These are phyloP conservation scores for Helminthosporium solani DNA, from an alignment of 2,329 filamentous ascomycete species.

Conservation along the genomic window DNA sequence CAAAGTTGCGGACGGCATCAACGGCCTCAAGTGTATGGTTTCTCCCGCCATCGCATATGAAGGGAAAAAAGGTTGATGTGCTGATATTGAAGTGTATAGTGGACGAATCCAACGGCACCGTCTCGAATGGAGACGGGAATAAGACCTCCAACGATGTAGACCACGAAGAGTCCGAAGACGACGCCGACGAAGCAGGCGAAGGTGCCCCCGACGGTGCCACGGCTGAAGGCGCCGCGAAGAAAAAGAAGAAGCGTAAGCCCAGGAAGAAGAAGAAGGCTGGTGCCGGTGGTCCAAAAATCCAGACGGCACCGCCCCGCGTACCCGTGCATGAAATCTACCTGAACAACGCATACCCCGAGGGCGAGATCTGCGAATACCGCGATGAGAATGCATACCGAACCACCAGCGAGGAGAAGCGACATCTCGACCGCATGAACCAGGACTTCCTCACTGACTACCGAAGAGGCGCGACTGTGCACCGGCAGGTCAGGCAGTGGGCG, in stretches of 20 bases:
- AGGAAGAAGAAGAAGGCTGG: constrained; percentile 66
- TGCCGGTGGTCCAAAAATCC: constrained; percentile 58
- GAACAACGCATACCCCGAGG: constrained; percentile 70
- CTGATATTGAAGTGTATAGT: constrained; percentile 23
- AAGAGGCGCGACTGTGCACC: constrained; percentile 83
- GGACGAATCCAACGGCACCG: constrained; percentile 36
- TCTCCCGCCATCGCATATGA: background rate
- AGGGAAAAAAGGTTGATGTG: constrained; percentile 6
- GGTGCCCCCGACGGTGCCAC: constrained; percentile 43
- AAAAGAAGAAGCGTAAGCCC: constrained; percentile 82
- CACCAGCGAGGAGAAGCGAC: constrained; percentile 80
- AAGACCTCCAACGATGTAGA: constrained; percentile 50
- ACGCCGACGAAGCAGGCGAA: constrained; percentile 53
- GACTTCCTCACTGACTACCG: constrained; percentile 81
- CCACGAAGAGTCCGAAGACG: constrained; percentile 58
- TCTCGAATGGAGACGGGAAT: constrained; percentile 33
- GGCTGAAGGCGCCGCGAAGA: constrained; percentile 56
- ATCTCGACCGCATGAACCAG: constrained; percentile 76
- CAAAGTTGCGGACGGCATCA: constrained; percentile 38
- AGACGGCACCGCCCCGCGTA: constrained; percentile 76
- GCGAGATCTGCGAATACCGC: constrained; percentile 75
- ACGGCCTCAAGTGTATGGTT: constrained; percentile 41
- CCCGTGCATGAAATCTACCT: constrained; percentile 73
- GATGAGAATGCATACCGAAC: constrained; percentile 78
- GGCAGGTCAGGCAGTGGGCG: constrained; percentile 81